Conservation (phyloP, 257 asterid genomes). For the Pogostemon cablin region DNA sequence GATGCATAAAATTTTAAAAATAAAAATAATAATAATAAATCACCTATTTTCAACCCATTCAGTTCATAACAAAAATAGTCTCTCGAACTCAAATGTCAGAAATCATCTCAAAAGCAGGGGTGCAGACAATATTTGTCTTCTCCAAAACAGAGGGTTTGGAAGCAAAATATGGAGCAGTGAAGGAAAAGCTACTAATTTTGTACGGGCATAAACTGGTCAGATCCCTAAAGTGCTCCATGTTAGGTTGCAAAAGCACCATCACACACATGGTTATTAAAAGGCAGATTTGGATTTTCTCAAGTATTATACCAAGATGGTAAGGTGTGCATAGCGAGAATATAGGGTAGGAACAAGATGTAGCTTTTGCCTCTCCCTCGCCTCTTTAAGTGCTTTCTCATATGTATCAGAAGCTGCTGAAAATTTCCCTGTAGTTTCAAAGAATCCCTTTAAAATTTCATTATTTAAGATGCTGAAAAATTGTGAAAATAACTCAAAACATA, state of each 20-base stretch:
- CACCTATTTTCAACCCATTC: background rate
- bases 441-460: constrained; percentile 29
- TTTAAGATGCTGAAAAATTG: constrained; percentile 28
- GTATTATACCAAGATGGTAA: constrained; percentile 66
- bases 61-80: background rate
- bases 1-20: background rate
- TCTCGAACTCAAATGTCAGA: constrained; percentile 10
- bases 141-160: background rate
- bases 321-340: constrained; percentile 58
- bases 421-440: constrained; percentile 71
- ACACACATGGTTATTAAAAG: background rate
- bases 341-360: constrained; percentile 59
- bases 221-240: background rate
- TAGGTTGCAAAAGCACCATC: background rate
- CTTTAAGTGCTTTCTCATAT: constrained; percentile 63
- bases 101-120: background rate
- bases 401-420: constrained; percentile 61
- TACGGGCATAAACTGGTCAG: background rate
- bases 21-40: too few relatives aligned
- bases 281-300: constrained; percentile 18
- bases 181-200: background rate
- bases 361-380: constrained; percentile 58
- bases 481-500: constrained; percentile 37
- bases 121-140: background rate
- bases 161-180: background rate